Base-by-base conservation (phyloP, 2,329 filamentous ascomycete species). In the Neophaeococcomyces mojaviensis region DNA sequence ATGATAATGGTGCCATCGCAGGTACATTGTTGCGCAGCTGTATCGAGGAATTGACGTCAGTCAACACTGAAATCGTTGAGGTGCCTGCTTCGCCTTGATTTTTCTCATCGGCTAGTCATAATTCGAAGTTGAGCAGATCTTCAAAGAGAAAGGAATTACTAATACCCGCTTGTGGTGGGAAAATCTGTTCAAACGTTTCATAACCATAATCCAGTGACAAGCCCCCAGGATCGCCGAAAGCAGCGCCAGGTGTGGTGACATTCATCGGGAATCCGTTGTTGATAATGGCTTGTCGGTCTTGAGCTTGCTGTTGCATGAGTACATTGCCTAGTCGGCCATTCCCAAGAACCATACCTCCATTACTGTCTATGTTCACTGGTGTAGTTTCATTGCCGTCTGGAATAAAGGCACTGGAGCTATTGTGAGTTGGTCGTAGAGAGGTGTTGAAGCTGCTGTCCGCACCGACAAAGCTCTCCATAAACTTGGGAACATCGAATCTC, bases 401-500 rank as follows among this genome's bases (percentile, higher is more conserved):
- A 18, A 13, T 13, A 3, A n/a, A 7, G 13, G 3, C 16, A 24
- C 4, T 20, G 13, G 10, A 8, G 12, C 26, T 24, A 26, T 24
- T 24, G 18, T 16, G 15, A 37, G 4, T 28, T 10, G 37, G n/a
- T 13, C 37, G 37, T 20, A 56, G 31, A 3, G 50, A 51, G 20
- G 51, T 12, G 13, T 48, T 53, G 42, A 55, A 56, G 15, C 48
- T 51, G 42, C 51, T 49, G 30, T 51, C 54, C 24, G 44, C 48
- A 10, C 46, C 46, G 16, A 55, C 54, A 39, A 55, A 54, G 3
- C 38, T 46, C 36, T 55, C 53, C 13, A 57, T 49, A 34, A 57
- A 55, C 36, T 52, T 52, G 4, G 55, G 55, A 8, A 57, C 49
- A 35, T 57, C 51, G 48, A 57, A 55, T 38, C 55, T 57, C 47